A percentile compares a stretch with the other conserved stretches of the same genome.
Conservation (phyloP, 2,329 filamentous ascomycete species). For the Aspergillus sp. region DNA sequence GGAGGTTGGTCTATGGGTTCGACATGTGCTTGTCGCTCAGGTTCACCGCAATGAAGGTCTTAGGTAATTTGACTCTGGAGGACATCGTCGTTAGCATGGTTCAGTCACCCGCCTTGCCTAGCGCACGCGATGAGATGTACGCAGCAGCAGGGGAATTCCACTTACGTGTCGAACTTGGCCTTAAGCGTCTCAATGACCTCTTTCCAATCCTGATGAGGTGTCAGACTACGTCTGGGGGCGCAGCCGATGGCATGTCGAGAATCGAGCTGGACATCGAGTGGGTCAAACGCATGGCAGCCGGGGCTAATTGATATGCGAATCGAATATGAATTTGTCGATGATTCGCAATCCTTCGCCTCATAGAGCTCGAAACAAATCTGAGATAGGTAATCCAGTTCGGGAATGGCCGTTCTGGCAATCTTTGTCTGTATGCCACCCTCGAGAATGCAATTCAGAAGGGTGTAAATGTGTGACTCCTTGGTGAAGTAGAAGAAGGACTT, state of each 20-base stretch:
- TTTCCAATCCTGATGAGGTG: conserved; percentile 91
- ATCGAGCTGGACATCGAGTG: conserved; percentile 92
- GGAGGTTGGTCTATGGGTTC: conserved; percentile 8
- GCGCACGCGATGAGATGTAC: too few relatives aligned
- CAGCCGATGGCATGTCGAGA: conserved; percentile 95
- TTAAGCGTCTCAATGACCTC: conserved; percentile 92
- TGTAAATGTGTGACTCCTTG: conserved; percentile 98
- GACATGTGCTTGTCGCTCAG: conserved; percentile 48
- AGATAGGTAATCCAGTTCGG: conserved; percentile 93
- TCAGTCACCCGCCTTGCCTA: too few relatives aligned
- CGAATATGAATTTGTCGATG: conserved; percentile 82
- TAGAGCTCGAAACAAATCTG: conserved; percentile 99
- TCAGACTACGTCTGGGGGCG: conserved; percentile 84
- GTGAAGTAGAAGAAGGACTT: conserved; percentile 99
- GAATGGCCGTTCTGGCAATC: conserved; percentile 91
- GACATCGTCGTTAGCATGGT: not conserved
- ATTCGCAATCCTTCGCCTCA: conserved; percentile 80
- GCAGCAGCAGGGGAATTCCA: conserved; percentile 19
- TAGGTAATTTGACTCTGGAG: conserved; percentile 48
- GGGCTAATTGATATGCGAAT: conserved; percentile 96
- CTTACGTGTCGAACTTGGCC: conserved; percentile 91
- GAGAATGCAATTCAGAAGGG: conserved; percentile 92
- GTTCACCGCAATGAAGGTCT: conserved; percentile 51
- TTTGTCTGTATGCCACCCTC: conserved; percentile 97
- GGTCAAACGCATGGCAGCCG: conserved; percentile 94